Evolutionary conservation across 208 protist species (phyloP).

Genomic region (Leishmania braziliensis): DNA sequence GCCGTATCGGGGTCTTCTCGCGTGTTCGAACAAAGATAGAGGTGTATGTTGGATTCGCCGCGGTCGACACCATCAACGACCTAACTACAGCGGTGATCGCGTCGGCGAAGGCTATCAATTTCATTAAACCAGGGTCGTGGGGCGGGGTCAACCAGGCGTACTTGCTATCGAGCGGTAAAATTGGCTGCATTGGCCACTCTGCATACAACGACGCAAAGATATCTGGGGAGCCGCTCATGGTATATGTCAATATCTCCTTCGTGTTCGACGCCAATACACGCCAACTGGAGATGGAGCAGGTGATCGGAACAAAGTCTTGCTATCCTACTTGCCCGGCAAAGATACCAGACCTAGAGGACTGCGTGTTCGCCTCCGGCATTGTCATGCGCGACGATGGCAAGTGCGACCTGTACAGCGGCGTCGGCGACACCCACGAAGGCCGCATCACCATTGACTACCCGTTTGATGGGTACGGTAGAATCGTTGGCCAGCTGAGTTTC

Average conservation of each 20-base stretch:
- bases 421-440: conserved; percentile 40
- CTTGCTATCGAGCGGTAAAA: conserved; percentile 44
- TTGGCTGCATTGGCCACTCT: conserved; percentile 57
- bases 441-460: conserved; percentile 56
- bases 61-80: conserved; percentile 38
- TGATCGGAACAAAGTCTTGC: conserved; percentile 43
- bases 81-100: conserved; percentile 36
- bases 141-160: conserved; percentile 56
- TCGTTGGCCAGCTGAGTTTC: conserved; percentile 25
- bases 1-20: conserved; percentile 44
- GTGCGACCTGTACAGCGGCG: conserved; percentile 58
- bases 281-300: conserved; percentile 2
- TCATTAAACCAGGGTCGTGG: conserved; percentile 37
- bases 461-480: conserved; percentile 34
- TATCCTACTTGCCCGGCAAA: conserved; percentile 41
- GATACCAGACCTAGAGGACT: conserved; percentile 33
- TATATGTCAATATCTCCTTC: conserved; percentile 51
- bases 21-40: conserved; percentile 28
- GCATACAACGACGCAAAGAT: conserved; percentile 27
- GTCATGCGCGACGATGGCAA: conserved; percentile 56
- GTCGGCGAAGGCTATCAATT: conserved; percentile 31
- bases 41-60: conserved; percentile 40
- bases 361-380: conserved; percentile 58
- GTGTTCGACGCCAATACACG: conserved; percentile 37
- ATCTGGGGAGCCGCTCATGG: conserved; percentile 21